Percentiles rank a stretch among this genome's conserved stretches.
Evolutionary conservation across 2,329 filamentous ascomycete genomes (phyloP).

Genomic region (Apiospora koreana): DNA sequence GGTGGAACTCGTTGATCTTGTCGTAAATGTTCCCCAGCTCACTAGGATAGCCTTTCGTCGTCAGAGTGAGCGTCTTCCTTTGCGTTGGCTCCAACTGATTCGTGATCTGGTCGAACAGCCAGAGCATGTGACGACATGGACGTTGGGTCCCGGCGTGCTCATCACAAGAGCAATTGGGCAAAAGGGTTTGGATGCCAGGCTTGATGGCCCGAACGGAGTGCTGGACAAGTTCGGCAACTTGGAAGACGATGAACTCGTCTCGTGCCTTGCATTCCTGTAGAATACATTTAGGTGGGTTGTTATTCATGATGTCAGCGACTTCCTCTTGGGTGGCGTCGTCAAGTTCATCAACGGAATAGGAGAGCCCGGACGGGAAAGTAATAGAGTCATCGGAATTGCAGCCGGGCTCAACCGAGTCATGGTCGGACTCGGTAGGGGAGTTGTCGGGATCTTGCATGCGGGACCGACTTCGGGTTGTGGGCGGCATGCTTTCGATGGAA

Average conservation of each 20-base stretch:
- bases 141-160: conserved; percentile 18
- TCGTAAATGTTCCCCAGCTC: conserved; percentile 51
- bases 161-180: conserved; percentile 49
- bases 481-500: conserved; percentile 42
- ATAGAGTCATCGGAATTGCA: conserved; percentile 33
- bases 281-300: background rate
- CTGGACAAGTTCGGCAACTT: conserved; percentile 56
- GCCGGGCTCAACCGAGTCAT: conserved; percentile 27
- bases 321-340: conserved; percentile 36
- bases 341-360: conserved; percentile 34
- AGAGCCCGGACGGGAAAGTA: conserved; percentile 34
- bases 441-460: conserved; percentile 28
- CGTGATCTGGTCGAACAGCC: conserved; percentile 55
- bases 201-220: conserved; percentile 52
- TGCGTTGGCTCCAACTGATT: conserved; percentile 47
- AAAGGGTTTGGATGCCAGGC: conserved; percentile 38
- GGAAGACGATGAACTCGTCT: conserved; percentile 49
- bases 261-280: conserved; percentile 51
- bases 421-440: conserved; percentile 18
- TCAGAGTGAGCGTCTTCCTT: conserved; percentile 43
- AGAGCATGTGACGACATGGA: conserved; percentile 54
- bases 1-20: conserved; percentile 50
- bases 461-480: conserved; percentile 33
- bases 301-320: background rate
- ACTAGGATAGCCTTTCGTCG: conserved; percentile 41